Evolutionary conservation across 305 asterid species (phyloP), one percentile per base, ranked within the genome.

Genomic region (Euphrasia arctica): DNA sequence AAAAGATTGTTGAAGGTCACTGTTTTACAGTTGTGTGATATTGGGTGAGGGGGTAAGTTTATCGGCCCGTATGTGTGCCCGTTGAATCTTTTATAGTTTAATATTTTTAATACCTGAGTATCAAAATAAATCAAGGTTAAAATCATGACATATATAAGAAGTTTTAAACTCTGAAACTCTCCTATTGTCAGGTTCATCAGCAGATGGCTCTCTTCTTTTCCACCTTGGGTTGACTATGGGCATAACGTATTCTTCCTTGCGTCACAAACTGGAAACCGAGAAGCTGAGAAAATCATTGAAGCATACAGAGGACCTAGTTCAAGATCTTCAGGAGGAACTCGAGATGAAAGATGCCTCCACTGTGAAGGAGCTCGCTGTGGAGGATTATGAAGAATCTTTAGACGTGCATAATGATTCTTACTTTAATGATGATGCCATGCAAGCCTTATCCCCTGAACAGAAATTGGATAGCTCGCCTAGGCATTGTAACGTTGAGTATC

Each of bases 271-370:
- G 64, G 96, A 87, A 78, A 70, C 72, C 39, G 82, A 78, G 43
- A 78, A 83, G 66, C 65, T 91, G 80, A 78, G 72, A 49, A 71
- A 70, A 64, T 52, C 80, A 79, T 73, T 91, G 83, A 83, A 74
- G 79, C 89, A 82, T 68, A 73, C 77, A 0, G 82, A 89, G 81
- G 80, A 81, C 71, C 84, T 91, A 75, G 95, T 87, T 70, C 89
- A 87, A 68, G 98, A 91, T 82, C 78, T 91, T 67, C 97, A 89
- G 15, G 98, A 91, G 54, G 96, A 91, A 73, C 92, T 91, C 58
- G 95, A 89, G 69, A 85, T 91, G 97, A 91, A 89, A 78, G 95
- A 89, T 73, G 79, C 87, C 22, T 79, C 90, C 61, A 87, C 89
- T 52, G 92, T 91, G 73, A 83, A 83, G 75, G 97, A 87, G 79